phyloP scores from a whole-genome alignment of 2,329 filamentous ascomycete genomes.

The Neocatenulostroma microsporum region DNA sequence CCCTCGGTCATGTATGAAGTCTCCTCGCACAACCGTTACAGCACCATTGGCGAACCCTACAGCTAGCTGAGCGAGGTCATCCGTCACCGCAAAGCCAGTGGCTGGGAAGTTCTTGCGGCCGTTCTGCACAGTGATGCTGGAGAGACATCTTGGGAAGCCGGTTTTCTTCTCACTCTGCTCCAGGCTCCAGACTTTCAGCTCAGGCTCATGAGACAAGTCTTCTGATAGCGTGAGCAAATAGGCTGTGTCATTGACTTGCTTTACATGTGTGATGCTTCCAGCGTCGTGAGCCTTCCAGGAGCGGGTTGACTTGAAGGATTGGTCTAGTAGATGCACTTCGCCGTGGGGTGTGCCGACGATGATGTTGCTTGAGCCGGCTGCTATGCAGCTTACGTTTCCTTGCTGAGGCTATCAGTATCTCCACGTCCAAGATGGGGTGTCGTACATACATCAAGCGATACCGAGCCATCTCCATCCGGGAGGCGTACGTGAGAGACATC shows the following conservation, averaged over 20 bases:
- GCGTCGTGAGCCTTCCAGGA: slow-evolving; percentile 80
- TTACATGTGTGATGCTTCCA: slow-evolving; percentile 80
- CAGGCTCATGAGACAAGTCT: slow-evolving; percentile 77
- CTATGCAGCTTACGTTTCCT: slow-evolving; percentile 70
- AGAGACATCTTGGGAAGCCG: slow-evolving; percentile 77
- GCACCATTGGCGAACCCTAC: slow-evolving; percentile 94
- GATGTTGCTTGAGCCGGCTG: slow-evolving; percentile 78
- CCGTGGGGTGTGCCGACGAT: slow-evolving; percentile 85
- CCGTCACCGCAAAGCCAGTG: slow-evolving; percentile 78
- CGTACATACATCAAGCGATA: slow-evolving; percentile 25
- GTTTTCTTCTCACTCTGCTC: slow-evolving; percentile 94
- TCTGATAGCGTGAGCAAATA: slow-evolving; percentile 81
- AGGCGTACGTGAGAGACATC: slow-evolving; percentile 79
- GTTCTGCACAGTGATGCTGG: slow-evolving; percentile 78
- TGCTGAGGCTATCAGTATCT: slow-evolving; percentile 29
- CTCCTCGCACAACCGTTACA: slow-evolving; percentile 86
- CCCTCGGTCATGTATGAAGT: slow-evolving; percentile 89
- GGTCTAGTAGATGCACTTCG: slow-evolving; percentile 76
- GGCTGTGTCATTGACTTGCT: slow-evolving; percentile 79
- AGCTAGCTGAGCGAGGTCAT: slow-evolving; percentile 84
- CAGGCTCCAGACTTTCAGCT: slow-evolving; percentile 94
- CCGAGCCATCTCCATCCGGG: slow-evolving; percentile 65
- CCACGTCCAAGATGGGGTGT: not conserved
- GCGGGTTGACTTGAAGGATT: slow-evolving; percentile 76
- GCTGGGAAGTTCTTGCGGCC: slow-evolving; percentile 91